phyloP scores from a whole-genome alignment of 1,139 yeast species.

The Diutina scorzettiae region DNA sequence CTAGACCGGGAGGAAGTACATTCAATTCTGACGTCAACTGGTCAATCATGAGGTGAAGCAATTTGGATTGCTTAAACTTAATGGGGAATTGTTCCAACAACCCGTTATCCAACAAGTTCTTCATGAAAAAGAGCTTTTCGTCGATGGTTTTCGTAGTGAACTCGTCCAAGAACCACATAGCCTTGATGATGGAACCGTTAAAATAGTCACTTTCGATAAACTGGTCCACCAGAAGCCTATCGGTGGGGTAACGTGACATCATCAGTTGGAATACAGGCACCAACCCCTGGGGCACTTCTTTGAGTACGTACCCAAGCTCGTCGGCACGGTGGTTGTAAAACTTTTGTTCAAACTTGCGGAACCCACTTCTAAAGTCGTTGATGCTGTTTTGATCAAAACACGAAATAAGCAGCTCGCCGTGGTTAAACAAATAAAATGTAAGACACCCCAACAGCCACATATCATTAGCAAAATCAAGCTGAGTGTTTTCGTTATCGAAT shows the following conservation, averaged over 20 bases:
- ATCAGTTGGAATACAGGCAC: conserved; percentile 23
- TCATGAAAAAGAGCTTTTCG: conserved; percentile 60
- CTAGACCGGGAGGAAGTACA: conserved; percentile 9
- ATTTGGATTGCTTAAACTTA: conserved; percentile 55
- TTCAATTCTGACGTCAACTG: conserved; percentile 24
- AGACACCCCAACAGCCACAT: conserved; percentile 74
- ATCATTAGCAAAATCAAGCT: conserved; percentile 58
- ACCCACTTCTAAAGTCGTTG: conserved; percentile 37
- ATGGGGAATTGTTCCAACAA: conserved; percentile 62
- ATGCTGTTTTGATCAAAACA: conserved; percentile 37
- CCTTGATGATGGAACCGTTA: conserved; percentile 73
- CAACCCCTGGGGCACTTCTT: conserved; percentile 25
- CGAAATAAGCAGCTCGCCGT: conserved; percentile 33
- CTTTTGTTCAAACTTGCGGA: conserved; percentile 26
- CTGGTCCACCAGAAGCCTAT: conserved; percentile 37
- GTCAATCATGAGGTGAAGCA: conserved; percentile 57
- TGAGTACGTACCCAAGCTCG: conserved; percentile 37
- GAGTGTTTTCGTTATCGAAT: conserved; percentile 33
- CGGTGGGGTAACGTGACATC: conserved; percentile 30
- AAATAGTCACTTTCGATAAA: conserved; percentile 45
- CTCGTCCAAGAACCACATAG: conserved; percentile 76
- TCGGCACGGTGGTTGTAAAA: conserved; percentile 32
- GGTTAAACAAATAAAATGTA: conserved; percentile 51
- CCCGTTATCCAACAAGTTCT: conserved; percentile 38
- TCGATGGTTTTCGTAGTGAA: conserved; percentile 60